Conservation (phyloP, 2,329 filamentous ascomycete genomes). For the Fusarium cyanostomum region DNA sequence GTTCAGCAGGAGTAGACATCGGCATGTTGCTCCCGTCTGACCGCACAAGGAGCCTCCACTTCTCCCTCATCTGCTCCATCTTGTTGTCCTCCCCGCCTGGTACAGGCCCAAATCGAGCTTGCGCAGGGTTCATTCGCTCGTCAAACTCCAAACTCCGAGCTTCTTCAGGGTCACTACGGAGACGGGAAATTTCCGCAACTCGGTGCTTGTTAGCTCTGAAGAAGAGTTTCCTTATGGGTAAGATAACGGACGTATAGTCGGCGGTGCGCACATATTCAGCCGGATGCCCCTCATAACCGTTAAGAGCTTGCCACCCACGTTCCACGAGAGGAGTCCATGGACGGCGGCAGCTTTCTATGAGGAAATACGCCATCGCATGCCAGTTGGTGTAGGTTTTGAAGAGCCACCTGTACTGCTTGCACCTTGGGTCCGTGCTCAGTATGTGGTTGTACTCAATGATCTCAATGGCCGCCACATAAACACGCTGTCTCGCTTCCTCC, state of each 20-base stretch:
- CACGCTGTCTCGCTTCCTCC: conserved; percentile 70
- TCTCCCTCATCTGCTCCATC: conserved; percentile 57
- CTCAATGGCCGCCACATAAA: conserved; percentile 78
- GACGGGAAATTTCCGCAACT: conserved; percentile 59
- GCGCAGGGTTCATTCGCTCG: conserved; percentile 56
- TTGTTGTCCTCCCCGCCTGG: conserved; percentile 58
- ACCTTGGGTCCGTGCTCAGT: conserved; percentile 66
- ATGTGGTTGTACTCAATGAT: conserved; percentile 75
- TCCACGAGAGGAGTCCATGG: conserved; percentile 61
- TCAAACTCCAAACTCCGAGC: conserved; percentile 60
- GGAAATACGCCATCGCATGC: conserved; percentile 60
- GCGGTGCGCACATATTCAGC: conserved; percentile 56
- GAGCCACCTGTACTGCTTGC: conserved; percentile 59
- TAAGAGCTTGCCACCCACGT: conserved; percentile 60
- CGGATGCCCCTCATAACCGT: conserved; percentile 50
- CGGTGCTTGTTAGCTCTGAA: conserved; percentile 62
- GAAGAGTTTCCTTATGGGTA: conserved; percentile 65
- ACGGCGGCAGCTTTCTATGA: conserved; percentile 57
- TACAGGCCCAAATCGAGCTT: conserved; percentile 58
- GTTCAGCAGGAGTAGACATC: conserved; percentile 17
- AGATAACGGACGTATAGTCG: conserved; percentile 60
- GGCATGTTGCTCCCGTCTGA: conserved; percentile 41
- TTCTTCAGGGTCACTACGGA: conserved; percentile 59
- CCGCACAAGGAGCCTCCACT: conserved; percentile 62
- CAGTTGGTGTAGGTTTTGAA: conserved; percentile 62